Evolutionary conservation across 2,329 filamentous ascomycete species (phyloP), one percentile per base, ranked within the genome.

Genomic region (Ophiobolus disseminans): DNA sequence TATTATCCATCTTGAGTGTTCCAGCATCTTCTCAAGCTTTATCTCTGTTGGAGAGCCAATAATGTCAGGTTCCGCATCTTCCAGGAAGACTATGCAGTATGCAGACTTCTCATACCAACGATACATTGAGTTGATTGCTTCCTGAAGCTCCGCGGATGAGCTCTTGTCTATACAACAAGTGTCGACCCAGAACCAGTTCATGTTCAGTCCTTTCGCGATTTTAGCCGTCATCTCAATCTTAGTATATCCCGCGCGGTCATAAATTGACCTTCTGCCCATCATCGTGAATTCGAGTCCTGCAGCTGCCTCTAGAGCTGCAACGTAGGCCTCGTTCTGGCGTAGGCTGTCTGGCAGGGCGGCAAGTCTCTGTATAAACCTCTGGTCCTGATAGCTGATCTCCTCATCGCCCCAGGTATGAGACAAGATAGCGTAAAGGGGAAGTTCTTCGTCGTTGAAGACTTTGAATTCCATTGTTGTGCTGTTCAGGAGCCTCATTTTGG

Each of bases 121-220:
- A 32, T 32, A 32, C 30, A 32, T 32, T 7, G 30, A 32, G 30
- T 32, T 32, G 3, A 32, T 32, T 32, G 30, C 30, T 14, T 32
- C 30, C 16, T 32, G 30, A 7, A 32, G 30, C 30, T 32, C 30
- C 13, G n/a, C 30, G n/a, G 13, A 14, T 6, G 53, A 57, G 0
- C 45, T 54, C 22, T 63, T 61, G 31, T 63, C 54, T 36, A 63
- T 63, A 32, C 56, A 59, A 26, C 58, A 61, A 4, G 57, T 59
- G 34, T 66, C 63, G 20, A 62, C 48, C 63, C 63, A 66, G 13
- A 64, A 10, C 30, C 30, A 32, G 9, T 13, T 7, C 7, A 32
- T 10, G 13, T 14, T 14, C 10, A 14, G 10, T 14, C 7, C 30
- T 14, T 32, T 14, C 13, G 30, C n/a, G 3, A 32, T 13, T 7